phyloP scores from a whole-genome alignment of 2,329 filamentous ascomycete species.

The Leptographium radiaticola region DNA sequence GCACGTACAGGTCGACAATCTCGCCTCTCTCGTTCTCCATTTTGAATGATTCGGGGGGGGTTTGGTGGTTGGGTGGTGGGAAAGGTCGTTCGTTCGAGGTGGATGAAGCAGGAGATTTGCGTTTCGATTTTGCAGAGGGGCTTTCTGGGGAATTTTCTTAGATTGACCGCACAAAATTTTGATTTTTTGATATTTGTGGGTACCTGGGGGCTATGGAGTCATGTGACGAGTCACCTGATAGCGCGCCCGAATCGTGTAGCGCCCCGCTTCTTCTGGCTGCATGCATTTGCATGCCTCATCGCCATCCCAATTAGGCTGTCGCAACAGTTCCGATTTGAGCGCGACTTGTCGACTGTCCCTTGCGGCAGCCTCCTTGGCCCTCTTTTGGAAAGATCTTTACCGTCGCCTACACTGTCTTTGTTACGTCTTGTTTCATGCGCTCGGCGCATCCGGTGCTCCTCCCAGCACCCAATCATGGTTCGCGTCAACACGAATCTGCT shows the following conservation, averaged over 20 bases:
- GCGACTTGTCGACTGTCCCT: slow-evolving; percentile 1
- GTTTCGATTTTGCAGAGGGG: neutral
- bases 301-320: neutral
- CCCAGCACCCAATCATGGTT: slow-evolving; percentile 19
- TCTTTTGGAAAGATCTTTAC: neutral
- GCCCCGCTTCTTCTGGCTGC: neutral
- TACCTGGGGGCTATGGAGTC: neutral
- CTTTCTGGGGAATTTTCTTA: slow-evolving; percentile 4
- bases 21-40: slow-evolving; percentile 90
- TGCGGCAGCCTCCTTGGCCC: neutral
- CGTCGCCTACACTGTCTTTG: slow-evolving; percentile 17
- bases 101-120: neutral
- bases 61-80: neutral
- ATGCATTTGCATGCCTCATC: no score
- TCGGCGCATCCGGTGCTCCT: slow-evolving; percentile 25
- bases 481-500: slow-evolving; percentile 10
- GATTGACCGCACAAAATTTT: slow-evolving; percentile 9
- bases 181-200: slow-evolving; percentile 1
- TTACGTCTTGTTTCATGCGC: slow-evolving; percentile 27
- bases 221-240: slow-evolving; percentile 17
- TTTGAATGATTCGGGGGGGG: slow-evolving; percentile 31
- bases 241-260: slow-evolving; percentile 12
- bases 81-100: neutral
- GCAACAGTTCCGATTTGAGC: neutral
- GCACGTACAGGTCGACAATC: slow-evolving; percentile 53